A percentile compares a stretch with the other conserved stretches of the same genome.
These are phyloP conservation scores for Sedum album DNA, from an alignment of 164 flowering plant species.

Conservation along the genomic window DNA sequence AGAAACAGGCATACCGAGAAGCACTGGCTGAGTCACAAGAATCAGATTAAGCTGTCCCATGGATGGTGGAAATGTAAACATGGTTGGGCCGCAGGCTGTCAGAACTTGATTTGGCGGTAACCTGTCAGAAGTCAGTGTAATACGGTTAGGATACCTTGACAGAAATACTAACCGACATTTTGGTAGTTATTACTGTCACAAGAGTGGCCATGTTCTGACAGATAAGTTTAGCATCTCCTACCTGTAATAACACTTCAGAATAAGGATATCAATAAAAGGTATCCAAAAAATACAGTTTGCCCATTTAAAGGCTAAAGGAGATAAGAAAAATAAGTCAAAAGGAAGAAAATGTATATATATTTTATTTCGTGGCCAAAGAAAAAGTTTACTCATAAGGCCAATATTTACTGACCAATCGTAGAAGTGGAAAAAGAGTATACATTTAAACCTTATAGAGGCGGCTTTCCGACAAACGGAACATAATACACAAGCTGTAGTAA, in stretches of 20 bases:
- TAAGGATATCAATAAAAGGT: too few relatives aligned
- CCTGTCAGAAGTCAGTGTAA: not conserved
- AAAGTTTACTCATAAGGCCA: not conserved
- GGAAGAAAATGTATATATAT: too few relatives aligned
- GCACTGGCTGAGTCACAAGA: not conserved
- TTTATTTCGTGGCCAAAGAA: too few relatives aligned
- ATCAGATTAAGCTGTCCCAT: not conserved
- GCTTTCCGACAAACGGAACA: too few relatives aligned
- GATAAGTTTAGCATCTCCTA: not conserved
- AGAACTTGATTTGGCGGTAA: not conserved
- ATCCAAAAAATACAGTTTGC: too few relatives aligned
- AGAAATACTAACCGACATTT: not conserved
- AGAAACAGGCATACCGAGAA: not conserved
- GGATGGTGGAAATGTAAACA: slow-evolving; percentile 1
- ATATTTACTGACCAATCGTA: too few relatives aligned
- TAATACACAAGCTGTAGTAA: not conserved
- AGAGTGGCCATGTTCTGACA: slow-evolving; percentile 1
- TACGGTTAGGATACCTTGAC: not conserved
- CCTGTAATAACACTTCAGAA: not conserved
- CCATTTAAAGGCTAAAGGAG: too few relatives aligned
- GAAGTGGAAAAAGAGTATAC: not conserved
- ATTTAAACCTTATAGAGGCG: not conserved
- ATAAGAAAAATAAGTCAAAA: too few relatives aligned
- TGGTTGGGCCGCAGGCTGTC: slow-evolving; percentile 2
- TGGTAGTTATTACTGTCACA: not conserved